Conservation (phyloP, 2,329 filamentous ascomycete species). For the Fusarium vanettenii region DNA sequence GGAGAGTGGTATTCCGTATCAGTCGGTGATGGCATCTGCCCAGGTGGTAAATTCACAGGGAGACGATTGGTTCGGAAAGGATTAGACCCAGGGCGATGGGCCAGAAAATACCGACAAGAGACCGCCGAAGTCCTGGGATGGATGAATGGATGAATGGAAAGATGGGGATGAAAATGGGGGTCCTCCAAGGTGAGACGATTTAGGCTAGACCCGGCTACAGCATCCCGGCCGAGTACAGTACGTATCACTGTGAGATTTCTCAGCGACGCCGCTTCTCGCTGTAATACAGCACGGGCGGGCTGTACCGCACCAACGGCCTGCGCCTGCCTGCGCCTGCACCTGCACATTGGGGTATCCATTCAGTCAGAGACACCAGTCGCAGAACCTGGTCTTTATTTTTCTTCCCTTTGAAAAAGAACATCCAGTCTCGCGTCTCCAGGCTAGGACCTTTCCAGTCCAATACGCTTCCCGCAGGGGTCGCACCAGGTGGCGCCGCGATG, state of each 20-base stretch:
- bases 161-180: constrained; percentile 13
- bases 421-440: constrained; percentile 19
- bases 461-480: constrained; percentile 22
- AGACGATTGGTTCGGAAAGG: constrained; percentile 6
- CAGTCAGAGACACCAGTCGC: constrained; percentile 19
- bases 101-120: neutral
- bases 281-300: neutral
- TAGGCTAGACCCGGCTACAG: constrained; percentile 37
- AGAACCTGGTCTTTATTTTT: constrained; percentile 12
- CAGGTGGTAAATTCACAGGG: neutral
- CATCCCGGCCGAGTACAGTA: constrained; percentile 28
- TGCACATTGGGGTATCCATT: neutral
- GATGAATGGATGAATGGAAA: constrained; percentile 21
- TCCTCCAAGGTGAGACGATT: constrained; percentile 42
- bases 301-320: neutral
- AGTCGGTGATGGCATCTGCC: neutral
- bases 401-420: neutral
- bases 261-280: neutral
- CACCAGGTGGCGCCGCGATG: constrained; percentile 14
- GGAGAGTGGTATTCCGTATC: constrained; percentile 4
- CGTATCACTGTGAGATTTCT: neutral
- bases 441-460: constrained; percentile 25
- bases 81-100: neutral
- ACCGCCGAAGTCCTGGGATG: neutral
- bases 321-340: neutral